A percentile compares a stretch with the other conserved stretches of the same genome.
Conservation (phyloP, 495 filamentous ascomycete genomes). For the Podospora bellae-mahoneyi region DNA sequence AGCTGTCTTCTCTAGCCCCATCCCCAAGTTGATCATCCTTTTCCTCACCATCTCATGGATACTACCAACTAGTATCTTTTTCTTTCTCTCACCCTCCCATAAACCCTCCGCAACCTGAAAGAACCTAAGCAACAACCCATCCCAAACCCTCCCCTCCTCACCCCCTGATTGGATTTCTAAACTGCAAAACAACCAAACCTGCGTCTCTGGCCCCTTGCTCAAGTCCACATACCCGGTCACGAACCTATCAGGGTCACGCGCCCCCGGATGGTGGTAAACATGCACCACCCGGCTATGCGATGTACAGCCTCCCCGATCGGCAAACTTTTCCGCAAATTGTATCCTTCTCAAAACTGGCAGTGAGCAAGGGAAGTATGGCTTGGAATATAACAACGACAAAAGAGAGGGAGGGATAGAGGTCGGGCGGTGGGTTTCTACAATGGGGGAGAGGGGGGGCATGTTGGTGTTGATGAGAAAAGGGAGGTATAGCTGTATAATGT, state of each 20-base stretch:
- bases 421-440: constrained; percentile 14
- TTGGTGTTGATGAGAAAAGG: background rate
- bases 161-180: constrained; percentile 41
- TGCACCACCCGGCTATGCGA: constrained; percentile 39
- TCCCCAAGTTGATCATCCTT: constrained; percentile 23
- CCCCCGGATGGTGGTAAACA: constrained; percentile 27
- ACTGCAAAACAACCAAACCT: constrained; percentile 58
- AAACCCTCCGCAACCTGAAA: background rate
- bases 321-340: constrained; percentile 47
- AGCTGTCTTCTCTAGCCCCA: constrained; percentile 24
- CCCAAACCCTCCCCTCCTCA: background rate
- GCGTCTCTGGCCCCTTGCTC: constrained; percentile 53
- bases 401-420: constrained; percentile 35
- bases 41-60: constrained; percentile 34
- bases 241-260: constrained; percentile 25
- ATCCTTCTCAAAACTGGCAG: constrained; percentile 56
- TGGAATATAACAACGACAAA: too few species aligned
- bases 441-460: background rate
- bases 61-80: constrained; percentile 31
- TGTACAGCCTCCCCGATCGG: constrained; percentile 31
- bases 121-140: background rate
- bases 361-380: constrained; percentile 51
- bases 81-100: background rate
- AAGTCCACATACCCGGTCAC: constrained; percentile 59
- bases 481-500: too few species aligned